These are phyloP conservation scores for Teunomyces funiuensis DNA, from an alignment of 805 yeast genomes.

Conservation along the genomic window DNA sequence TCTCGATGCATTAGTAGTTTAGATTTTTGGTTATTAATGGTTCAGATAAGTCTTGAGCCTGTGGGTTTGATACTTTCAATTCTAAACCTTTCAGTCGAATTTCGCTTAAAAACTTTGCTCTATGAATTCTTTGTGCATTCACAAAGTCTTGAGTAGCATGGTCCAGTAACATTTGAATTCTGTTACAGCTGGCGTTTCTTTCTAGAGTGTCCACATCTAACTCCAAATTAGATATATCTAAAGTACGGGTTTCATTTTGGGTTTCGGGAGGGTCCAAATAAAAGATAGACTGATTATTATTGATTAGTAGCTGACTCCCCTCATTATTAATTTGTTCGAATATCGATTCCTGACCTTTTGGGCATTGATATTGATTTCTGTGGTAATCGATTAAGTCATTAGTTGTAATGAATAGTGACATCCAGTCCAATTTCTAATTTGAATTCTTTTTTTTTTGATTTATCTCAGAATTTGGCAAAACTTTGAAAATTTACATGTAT, in stretches of 20 bases:
- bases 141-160: conserved; percentile 16
- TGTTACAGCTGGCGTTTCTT: conserved; percentile 8
- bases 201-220: conserved; percentile 21
- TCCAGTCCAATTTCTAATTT: not conserved
- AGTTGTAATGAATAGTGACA: conserved; percentile 7
- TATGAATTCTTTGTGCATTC: conserved; percentile 20
- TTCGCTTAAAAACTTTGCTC: conserved; percentile 23
- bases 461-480: conserved; percentile 3
- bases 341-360: not conserved
- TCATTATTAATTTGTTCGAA: not conserved
- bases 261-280: no score
- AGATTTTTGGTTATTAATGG: not conserved
- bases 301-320: no score
- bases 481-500: not conserved
- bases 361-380: not conserved
- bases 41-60: not conserved
- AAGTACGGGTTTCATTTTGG: not conserved
- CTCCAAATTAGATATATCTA: conserved; percentile 14
- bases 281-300: no score
- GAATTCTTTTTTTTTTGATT: conserved; percentile 3
- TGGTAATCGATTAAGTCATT: conserved; percentile 20
- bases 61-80: conserved; percentile 7
- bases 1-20: conserved; percentile 6
- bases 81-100: conserved; percentile 21
- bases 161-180: conserved; percentile 9